phyloP scores from a whole-genome alignment of 192 early-diverging fungal genomes.

The Chytriomyces sp. region DNA sequence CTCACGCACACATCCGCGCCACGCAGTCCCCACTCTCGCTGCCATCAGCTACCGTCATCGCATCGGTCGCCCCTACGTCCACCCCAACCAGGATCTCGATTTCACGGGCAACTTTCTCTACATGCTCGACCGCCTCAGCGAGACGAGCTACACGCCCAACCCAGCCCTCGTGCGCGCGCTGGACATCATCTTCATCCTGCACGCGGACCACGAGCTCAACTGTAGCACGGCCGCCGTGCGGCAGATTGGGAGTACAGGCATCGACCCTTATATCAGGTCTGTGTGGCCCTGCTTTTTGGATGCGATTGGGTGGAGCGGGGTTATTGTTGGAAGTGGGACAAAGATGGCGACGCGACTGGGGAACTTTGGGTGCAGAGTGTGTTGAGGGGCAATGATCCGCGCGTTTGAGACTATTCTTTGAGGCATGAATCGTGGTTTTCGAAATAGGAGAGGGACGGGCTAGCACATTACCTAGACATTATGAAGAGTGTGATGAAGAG shows the following conservation, averaged over 20 bases:
- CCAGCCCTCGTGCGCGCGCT: conserved; percentile 60
- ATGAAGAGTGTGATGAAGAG: no score
- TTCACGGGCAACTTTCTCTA: conserved; percentile 71
- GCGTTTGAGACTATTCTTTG: no score
- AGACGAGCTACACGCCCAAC: conserved; percentile 62
- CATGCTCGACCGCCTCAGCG: conserved; percentile 68
- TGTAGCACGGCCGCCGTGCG: conserved; percentile 65
- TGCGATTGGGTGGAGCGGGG: background rate
- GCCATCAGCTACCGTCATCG: conserved; percentile 63
- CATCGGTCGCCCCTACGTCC: conserved; percentile 57
- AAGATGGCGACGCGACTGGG: no score
- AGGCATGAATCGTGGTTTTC: no score
- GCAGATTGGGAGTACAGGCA: conserved; percentile 61
- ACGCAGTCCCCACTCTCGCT: conserved; percentile 61
- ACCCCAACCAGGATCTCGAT: conserved; percentile 53
- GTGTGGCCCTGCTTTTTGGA: conserved; percentile 38
- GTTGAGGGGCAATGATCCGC: no score
- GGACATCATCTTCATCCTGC: conserved; percentile 71
- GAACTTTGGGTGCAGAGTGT: no score
- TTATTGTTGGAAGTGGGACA: background rate
- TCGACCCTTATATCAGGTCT: conserved; percentile 51
- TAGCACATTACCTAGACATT: background rate
- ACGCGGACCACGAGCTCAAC: conserved; percentile 64
- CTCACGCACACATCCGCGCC: background rate
- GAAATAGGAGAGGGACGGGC: no score